Conservation (phyloP, 805 yeast species). For the Cyberlindnera bimundalis region DNA sequence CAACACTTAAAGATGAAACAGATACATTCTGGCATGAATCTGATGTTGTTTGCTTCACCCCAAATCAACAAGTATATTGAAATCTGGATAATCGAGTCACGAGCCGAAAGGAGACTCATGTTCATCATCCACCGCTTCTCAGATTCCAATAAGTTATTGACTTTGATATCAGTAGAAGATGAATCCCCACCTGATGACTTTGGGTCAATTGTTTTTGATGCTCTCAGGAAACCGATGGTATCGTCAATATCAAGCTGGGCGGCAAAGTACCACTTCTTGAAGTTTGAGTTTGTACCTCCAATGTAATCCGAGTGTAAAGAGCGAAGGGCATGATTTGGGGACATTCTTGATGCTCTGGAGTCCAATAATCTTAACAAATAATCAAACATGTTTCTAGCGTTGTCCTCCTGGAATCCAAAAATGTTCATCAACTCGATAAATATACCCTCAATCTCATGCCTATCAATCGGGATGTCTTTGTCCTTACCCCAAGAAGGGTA, state of each 20-base stretch:
- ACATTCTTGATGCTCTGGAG: conserved; percentile 65
- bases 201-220: conserved; percentile 7
- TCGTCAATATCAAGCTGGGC: conserved; percentile 64
- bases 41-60: conserved; percentile 86
- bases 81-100: conserved; percentile 58
- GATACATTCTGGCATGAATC: conserved; percentile 87
- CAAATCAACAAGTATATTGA: conserved; percentile 72
- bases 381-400: conserved; percentile 63
- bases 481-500: conserved; percentile 51
- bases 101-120: conserved; percentile 47
- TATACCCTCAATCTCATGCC: conserved; percentile 52
- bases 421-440: conserved; percentile 48
- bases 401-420: conserved; percentile 71
- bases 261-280: conserved; percentile 75
- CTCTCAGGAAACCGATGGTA: conserved; percentile 35
- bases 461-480: conserved; percentile 43
- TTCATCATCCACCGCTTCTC: conserved; percentile 49
- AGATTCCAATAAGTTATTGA: conserved; percentile 36
- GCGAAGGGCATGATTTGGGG: conserved; percentile 50
- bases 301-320: conserved; percentile 72
- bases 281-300: conserved; percentile 68
- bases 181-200: neutral
- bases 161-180: neutral
- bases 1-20: conserved; percentile 85
- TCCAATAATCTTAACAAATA: conserved; percentile 59